Evolutionary conservation across 495 filamentous ascomycete species (phyloP).

Genomic region (Aspergillus panamensis): DNA sequence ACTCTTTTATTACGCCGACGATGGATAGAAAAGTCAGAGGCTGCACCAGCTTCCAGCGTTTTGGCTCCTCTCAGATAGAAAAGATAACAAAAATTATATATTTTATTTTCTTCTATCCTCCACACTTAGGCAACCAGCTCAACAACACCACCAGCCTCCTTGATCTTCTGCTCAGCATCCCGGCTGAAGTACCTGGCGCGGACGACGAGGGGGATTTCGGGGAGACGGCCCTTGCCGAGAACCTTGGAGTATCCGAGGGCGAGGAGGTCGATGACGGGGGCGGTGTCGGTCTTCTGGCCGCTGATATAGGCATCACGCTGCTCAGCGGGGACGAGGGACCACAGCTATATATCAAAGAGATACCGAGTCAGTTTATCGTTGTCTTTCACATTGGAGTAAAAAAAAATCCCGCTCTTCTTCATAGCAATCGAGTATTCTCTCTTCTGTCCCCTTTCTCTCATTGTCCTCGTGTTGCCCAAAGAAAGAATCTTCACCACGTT

Average conservation of each 20-base stretch:
- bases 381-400: background rate
- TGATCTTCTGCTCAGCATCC: constrained; percentile 92
- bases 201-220: constrained; percentile 80
- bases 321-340: constrained; percentile 77
- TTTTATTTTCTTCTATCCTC: constrained; percentile 9
- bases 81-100: constrained; percentile 23
- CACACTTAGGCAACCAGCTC: constrained; percentile 81
- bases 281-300: constrained; percentile 70
- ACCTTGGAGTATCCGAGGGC: constrained; percentile 91
- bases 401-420: background rate
- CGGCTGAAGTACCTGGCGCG: constrained; percentile 83
- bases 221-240: constrained; percentile 87
- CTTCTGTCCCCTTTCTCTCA: constrained; percentile 7
- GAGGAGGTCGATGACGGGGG: constrained; percentile 88
- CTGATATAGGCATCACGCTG: constrained; percentile 77
- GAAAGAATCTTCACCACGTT: no score
- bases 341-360: constrained; percentile 53
- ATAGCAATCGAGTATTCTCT: background rate
- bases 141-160: constrained; percentile 84
- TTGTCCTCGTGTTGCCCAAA: background rate
- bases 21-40: constrained; percentile 24
- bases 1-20: constrained; percentile 32
- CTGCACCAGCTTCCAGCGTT: constrained; percentile 32
- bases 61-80: constrained; percentile 28
- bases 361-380: constrained; percentile 21